Conservation (phyloP, 2,329 filamentous ascomycete genomes). For the Trichoderma semiorbis region DNA sequence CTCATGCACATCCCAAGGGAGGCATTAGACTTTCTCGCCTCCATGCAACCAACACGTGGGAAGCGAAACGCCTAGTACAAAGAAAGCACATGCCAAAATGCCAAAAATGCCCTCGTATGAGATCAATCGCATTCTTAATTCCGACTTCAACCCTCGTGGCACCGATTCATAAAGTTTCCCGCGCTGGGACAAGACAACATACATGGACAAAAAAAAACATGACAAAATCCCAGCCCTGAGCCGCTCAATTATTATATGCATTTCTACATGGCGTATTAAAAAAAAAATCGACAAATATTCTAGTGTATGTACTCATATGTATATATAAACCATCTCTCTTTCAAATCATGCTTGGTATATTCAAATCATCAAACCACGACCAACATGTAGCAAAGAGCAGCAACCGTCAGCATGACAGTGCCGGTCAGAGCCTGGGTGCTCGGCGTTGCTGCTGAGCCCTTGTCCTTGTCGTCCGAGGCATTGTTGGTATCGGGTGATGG, state of each 20-base stretch:
- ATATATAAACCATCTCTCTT: neutral
- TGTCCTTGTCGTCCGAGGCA: neutral
- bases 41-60: neutral
- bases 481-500: constrained; percentile 4
- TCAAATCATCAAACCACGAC: constrained; percentile 7
- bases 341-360: neutral
- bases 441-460: neutral
- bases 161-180: neutral
- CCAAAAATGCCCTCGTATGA: neutral
- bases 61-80: neutral
- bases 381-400: constrained; percentile 5
- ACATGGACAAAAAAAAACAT: neutral
- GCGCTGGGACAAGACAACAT: neutral
- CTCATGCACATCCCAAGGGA: neutral
- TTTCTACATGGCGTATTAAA: neutral
- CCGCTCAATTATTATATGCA: neutral
- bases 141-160: neutral
- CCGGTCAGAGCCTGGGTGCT: neutral
- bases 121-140: neutral
- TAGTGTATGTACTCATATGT: constrained; percentile 12
- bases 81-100: neutral
- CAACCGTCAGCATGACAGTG: neutral
- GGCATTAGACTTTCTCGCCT: neutral
- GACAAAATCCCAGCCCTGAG: neutral
- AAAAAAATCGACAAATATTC: neutral